Evolutionary conservation across 2,329 filamentous ascomycete genomes (phyloP).

Genomic region (Xylariaceae sp.): DNA sequence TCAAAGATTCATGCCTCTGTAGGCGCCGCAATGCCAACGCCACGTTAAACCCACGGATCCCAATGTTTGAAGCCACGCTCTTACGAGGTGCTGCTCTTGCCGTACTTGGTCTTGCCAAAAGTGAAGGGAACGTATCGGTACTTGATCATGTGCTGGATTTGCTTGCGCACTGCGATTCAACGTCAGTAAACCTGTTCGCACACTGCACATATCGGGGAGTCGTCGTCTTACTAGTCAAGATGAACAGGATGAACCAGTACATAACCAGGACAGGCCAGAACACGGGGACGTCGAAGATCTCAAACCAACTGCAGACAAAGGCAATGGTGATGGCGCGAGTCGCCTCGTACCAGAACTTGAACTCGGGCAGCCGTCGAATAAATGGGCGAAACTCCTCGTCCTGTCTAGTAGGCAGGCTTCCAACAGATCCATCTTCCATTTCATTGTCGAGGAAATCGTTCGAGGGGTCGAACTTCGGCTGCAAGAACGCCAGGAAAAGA

Average conservation of each 20-base stretch:
- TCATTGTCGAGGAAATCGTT: conserved; percentile 87
- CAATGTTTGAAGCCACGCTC: background rate
- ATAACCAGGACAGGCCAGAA: conserved; percentile 99
- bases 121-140: conserved; percentile 96
- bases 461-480: conserved; percentile 97
- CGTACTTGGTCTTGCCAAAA: conserved; percentile 80
- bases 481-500: conserved; percentile 96
- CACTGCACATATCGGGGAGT: background rate
- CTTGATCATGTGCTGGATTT: conserved; percentile 99
- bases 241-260: conserved; percentile 97
- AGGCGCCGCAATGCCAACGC: conserved; percentile 1
- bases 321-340: conserved; percentile 79
- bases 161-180: conserved; percentile 74
- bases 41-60: background rate
- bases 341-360: conserved; percentile 99
- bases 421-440: conserved; percentile 85
- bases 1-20: background rate
- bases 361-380: conserved; percentile 91
- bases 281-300: conserved; percentile 91
- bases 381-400: conserved; percentile 98
- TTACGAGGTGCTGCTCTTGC: conserved; percentile 51
- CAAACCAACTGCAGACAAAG: conserved; percentile 87
- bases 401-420: conserved; percentile 82
- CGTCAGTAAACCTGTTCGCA: conserved; percentile 6
- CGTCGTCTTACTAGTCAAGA: conserved; percentile 75